phyloP scores from a whole-genome alignment of 768 basidiomycete genomes.

The Kwoniella heveanensis region DNA sequence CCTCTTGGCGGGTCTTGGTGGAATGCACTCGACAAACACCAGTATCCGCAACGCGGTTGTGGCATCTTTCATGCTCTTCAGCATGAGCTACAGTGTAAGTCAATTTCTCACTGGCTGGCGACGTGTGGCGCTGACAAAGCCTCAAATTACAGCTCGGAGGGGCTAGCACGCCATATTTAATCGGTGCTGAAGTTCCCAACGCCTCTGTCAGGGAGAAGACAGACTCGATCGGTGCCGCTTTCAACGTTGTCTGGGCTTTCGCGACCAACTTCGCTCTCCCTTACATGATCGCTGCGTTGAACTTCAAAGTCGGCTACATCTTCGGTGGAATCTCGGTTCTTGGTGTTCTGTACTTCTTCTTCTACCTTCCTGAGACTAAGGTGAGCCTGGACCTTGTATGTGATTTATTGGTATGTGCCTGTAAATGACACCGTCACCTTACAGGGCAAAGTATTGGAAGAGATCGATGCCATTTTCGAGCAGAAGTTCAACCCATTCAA shows the following conservation, averaged over 20 bases:
- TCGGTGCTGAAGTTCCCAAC: neutral
- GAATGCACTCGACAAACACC: neutral
- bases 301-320: conserved; percentile 1
- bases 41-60: neutral
- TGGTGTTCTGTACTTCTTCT: neutral
- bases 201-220: neutral
- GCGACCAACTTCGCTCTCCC: conserved; percentile 2
- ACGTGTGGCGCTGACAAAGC: no score
- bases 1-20: neutral
- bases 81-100: conserved; percentile 1
- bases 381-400: no score
- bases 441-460: neutral
- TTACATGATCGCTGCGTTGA: neutral
- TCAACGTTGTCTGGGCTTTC: conserved; percentile 4
- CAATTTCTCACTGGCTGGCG: neutral
- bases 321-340: neutral
- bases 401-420: no score
- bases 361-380: neutral
- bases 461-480: neutral
- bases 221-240: conserved; percentile 1
- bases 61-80: conserved; percentile 1
- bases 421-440: no score
- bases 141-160: neutral
- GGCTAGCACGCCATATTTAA: neutral
- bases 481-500: conserved; percentile 1